Evolutionary conservation across 1,284 basidiomycete genomes (phyloP), one percentile per base, ranked within the genome.

Genomic region (Cystobasidium pallidum): DNA sequence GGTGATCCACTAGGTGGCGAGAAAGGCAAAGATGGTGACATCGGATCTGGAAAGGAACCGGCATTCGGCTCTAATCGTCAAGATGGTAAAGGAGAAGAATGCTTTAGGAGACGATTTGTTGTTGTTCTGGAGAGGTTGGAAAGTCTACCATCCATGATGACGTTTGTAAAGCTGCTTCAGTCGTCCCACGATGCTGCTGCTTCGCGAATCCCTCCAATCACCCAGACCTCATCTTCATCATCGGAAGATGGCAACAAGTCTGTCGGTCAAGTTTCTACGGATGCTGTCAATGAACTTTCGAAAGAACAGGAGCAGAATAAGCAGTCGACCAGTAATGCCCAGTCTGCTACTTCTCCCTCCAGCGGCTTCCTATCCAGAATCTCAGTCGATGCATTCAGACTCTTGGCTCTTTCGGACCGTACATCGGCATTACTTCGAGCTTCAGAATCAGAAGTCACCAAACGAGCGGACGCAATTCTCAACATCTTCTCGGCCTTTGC

Each of bases 81-180:
- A 36, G 34, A 47, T 21, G 24, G 26, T 26, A 70, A 70, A 36
- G 77, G 77, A 72, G 68, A 74, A 75, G 49, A 66, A 43, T 26
- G 47, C 30, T 68, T 80, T 78, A 87, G 84, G 77, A 84, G 83
- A 0, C 84, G 87, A 30, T 89, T 95, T 78, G 86, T 90, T 0
- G 87, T 97, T 74, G 88, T 98, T 19, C 86, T 99, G n/a, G 92
- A 94, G 80, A 90, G 88, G 80, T 85, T 96, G 73, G 92, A 94
- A 76, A 91, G 97, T 79, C 83, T 99, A 7, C 82, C 84, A 0
- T 81, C 84, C 1, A 81, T 84, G 73, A 85, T 86, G 84, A 82
- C 84, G 55, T 80, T 85, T 71, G 80, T 83, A 19, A 82, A 84
- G 73, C 82, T 85, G 65, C 80, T 86, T 62, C 82, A 83, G 72